phyloP scores from a whole-genome alignment of 495 filamentous ascomycete species.

The Hapsidospora chrysogenum region DNA sequence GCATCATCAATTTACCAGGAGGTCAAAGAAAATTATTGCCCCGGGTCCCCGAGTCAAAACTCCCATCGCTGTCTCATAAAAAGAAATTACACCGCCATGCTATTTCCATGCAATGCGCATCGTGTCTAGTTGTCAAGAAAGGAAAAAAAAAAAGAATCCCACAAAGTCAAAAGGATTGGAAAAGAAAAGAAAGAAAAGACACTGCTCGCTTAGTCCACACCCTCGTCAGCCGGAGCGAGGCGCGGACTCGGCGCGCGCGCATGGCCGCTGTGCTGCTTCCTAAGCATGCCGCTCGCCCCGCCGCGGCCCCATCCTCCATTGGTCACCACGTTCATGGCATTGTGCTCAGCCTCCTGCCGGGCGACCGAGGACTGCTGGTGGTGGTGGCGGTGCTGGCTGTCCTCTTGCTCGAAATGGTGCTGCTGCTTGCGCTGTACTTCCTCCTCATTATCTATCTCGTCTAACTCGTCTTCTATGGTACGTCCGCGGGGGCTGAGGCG shows the following conservation, averaged over 20 bases:
- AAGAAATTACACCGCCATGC: too few relatives aligned
- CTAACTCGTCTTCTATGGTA: constrained; percentile 10
- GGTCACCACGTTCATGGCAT: constrained; percentile 24
- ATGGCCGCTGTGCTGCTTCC: constrained; percentile 7
- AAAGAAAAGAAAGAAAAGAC: constrained; percentile 1
- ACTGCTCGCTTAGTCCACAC: constrained; percentile 9
- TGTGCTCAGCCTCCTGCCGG: constrained; percentile 16
- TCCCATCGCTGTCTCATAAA: too few relatives aligned
- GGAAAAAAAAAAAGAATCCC: background rate
- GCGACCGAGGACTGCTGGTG: background rate
- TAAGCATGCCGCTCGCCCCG: constrained; percentile 16
- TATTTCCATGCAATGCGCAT: too few relatives aligned
- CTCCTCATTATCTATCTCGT: constrained; percentile 13
- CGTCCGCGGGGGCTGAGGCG: constrained; percentile 20
- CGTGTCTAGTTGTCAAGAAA: too few relatives aligned
- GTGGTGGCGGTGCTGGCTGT: background rate
- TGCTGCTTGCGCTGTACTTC: constrained; percentile 3
- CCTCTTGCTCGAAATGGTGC: background rate
- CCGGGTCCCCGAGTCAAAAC: too few relatives aligned
- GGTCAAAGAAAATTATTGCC: too few relatives aligned
- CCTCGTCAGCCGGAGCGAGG: constrained; percentile 6
- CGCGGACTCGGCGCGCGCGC: background rate
- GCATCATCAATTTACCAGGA: too few relatives aligned
- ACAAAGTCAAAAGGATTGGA: background rate
- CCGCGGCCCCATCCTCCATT: constrained; percentile 19